phyloP scores from a whole-genome alignment of 2,329 filamentous ascomycete genomes.

The Fusarium buharicum region DNA sequence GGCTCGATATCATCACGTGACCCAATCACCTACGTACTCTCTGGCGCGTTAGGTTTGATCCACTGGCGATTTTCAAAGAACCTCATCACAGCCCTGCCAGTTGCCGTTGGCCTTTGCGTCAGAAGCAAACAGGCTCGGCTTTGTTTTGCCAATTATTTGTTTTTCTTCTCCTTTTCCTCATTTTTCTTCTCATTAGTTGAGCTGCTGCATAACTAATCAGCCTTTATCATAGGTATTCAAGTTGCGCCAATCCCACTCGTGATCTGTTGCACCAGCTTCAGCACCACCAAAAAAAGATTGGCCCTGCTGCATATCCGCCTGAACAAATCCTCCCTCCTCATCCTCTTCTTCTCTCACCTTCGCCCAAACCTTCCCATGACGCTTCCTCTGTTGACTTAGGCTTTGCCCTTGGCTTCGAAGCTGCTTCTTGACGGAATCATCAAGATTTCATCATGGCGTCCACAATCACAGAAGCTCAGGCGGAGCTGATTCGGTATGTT shows the following conservation, averaged over 20 bases:
- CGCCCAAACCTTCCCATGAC: constrained; percentile 40
- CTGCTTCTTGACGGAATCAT: constrained; percentile 26
- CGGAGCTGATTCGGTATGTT: constrained; percentile 66
- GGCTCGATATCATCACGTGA: constrained; percentile 19
- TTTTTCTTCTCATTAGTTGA: constrained; percentile 19
- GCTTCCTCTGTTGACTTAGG: constrained; percentile 37
- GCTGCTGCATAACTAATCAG: not conserved
- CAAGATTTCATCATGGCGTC: constrained; percentile 48
- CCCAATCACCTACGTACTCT: not conserved
- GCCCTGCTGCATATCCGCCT: constrained; percentile 26
- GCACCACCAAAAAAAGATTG: constrained; percentile 23
- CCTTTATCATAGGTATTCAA: constrained; percentile 4
- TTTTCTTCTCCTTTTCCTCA: constrained; percentile 18
- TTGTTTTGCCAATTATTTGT: constrained; percentile 24
- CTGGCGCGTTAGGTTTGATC: not conserved
- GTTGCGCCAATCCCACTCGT: constrained; percentile 24
- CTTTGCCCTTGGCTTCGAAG: constrained; percentile 35
- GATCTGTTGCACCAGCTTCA: constrained; percentile 22
- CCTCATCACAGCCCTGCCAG: constrained; percentile 40
- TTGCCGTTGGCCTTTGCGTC: constrained; percentile 34
- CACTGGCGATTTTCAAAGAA: constrained; percentile 33
- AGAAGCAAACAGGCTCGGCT: constrained; percentile 38
- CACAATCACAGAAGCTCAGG: constrained; percentile 61
- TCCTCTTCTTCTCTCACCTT: constrained; percentile 8
- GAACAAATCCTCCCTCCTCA: constrained; percentile 12